Evolutionary conservation across 164 flowering plant species (phyloP).

Genomic region (Brasenia schreberi): DNA sequence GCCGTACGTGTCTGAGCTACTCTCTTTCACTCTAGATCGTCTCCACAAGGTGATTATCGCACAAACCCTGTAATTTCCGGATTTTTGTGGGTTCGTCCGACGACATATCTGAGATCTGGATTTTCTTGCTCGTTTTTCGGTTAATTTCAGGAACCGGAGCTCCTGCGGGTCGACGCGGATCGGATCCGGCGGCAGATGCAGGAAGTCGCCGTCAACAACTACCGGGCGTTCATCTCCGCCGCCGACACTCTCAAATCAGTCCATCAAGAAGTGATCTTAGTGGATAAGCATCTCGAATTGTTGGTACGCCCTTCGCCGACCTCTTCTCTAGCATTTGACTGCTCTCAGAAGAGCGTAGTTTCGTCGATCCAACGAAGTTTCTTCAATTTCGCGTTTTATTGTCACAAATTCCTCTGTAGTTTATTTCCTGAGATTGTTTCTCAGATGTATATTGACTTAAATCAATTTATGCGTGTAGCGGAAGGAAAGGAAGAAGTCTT

Average conservation of each 20-base stretch:
- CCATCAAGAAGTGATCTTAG: conserved; percentile 59
- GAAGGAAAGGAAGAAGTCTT: too few species aligned
- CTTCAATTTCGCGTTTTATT: too few species aligned
- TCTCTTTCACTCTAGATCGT: conserved; percentile 98
- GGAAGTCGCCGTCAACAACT: conserved; percentile 92
- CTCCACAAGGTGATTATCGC: conserved; percentile 63
- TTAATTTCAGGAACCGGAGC: conserved; percentile 70
- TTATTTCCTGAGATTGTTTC: too few species aligned
- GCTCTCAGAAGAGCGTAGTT: too few species aligned
- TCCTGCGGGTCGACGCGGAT: conserved; percentile 92
- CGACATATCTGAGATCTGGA: background rate
- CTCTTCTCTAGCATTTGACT: background rate
- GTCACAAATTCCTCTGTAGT: too few species aligned
- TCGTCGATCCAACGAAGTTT: too few species aligned
- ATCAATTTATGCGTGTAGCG: too few species aligned
- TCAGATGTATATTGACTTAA: too few species aligned
- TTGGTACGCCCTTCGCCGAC: conserved; percentile 29
- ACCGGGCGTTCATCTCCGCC: conserved; percentile 88
- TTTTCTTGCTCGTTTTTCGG: background rate
- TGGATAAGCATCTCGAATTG: conserved; percentile 75
- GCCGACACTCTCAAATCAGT: conserved; percentile 78
- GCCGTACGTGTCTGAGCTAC: conserved; percentile 94
- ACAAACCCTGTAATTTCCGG: background rate
- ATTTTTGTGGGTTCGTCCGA: background rate
- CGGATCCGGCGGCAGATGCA: conserved; percentile 90